Base-by-base conservation (phyloP, 352 stramenopile species). In the Phytopythium montanum region DNA sequence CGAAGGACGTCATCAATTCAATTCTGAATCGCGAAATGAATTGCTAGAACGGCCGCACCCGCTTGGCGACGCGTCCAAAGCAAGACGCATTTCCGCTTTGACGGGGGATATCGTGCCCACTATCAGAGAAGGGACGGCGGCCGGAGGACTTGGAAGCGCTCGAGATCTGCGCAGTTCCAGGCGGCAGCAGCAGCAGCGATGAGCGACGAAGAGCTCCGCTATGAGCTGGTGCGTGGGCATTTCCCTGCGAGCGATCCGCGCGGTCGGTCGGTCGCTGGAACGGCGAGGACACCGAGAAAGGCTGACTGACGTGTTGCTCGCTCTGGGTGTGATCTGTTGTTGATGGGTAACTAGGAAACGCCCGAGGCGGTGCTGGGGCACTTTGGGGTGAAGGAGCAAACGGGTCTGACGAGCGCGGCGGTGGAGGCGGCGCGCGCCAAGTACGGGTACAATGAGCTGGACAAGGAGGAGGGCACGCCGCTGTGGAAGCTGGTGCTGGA, bases 401-500 rank as follows among this genome's bases (percentile, higher is more conserved):
- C 64, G 25, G 85, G 85, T 0, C 62, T 94, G 54, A 85, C 62
- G 54, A 56, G 74, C 21, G 71, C 63, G 9, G 73, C 84, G 10
- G 82, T 93, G 33, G 70, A 76, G 46, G 78, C 82, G 62, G 73
- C 75, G 42, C 85, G 79, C 55, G 69, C 72, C 3, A 34, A 60
- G 34, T 75, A 86, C 59, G 91, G 91, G 58, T 94, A 68, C 60
- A 97, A 97, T 54, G 91, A 96, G 62, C 72, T 97, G 46, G 87
- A 89, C 58, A 95, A 97, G 70, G 88, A 97, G 65, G 85, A 95
- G 44, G 74, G 70, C 44, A 97, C 85, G 61, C 86, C 90, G 26
- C 69, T 97, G 34, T 97, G 88, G 91, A 93, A 97, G 79, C 80
- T 99, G 9, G 95, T 99, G 66, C 68, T 99, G 31, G 96, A 99